These are phyloP conservation scores for Nemania abortiva DNA, from an alignment of 2,329 filamentous ascomycete species.

Conservation along the genomic window DNA sequence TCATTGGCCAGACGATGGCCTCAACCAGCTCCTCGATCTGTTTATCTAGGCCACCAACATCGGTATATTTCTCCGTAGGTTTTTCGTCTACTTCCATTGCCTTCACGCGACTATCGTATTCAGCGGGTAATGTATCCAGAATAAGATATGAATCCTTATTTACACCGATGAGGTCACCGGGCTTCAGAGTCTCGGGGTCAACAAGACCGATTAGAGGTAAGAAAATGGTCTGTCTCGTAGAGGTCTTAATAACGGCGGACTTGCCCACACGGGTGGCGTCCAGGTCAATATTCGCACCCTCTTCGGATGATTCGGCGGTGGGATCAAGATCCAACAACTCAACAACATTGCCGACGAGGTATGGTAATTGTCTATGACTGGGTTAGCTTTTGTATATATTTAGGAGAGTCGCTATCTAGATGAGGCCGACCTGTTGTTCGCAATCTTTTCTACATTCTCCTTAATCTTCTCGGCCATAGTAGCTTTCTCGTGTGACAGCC, in stretches of 20 bases:
- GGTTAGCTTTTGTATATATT: slow-evolving; percentile 30
- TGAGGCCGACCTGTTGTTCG: slow-evolving; percentile 87
- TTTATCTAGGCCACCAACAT: slow-evolving; percentile 97
- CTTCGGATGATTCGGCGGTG: slow-evolving; percentile 93
- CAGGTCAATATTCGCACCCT: slow-evolving; percentile 98
- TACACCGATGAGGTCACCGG: slow-evolving; percentile 95
- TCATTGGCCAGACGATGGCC: slow-evolving; percentile 99
- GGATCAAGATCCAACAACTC: slow-evolving; percentile 97
- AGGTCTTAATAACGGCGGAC: slow-evolving; percentile 99
- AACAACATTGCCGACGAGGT: slow-evolving; percentile 97
- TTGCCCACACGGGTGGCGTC: slow-evolving; percentile 97
- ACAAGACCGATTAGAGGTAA: slow-evolving; percentile 96
- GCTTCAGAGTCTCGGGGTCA: slow-evolving; percentile 94
- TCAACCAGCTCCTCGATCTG: slow-evolving; percentile 99
- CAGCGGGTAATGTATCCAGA: slow-evolving; percentile 93
- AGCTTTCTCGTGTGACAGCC: slow-evolving; percentile 93
- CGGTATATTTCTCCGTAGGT: slow-evolving; percentile 98
- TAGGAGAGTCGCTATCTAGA: not conserved
- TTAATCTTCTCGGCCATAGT: slow-evolving; percentile 99
- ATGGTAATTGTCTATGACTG: slow-evolving; percentile 86
- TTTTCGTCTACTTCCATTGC: slow-evolving; percentile 99
- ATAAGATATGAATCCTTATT: slow-evolving; percentile 99
- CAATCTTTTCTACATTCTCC: slow-evolving; percentile 98
- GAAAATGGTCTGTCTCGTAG: slow-evolving; percentile 98
- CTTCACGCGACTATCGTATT: slow-evolving; percentile 99